Conservation (phyloP, 1,284 basidiomycete genomes). For the Malassezia obtusa region DNA sequence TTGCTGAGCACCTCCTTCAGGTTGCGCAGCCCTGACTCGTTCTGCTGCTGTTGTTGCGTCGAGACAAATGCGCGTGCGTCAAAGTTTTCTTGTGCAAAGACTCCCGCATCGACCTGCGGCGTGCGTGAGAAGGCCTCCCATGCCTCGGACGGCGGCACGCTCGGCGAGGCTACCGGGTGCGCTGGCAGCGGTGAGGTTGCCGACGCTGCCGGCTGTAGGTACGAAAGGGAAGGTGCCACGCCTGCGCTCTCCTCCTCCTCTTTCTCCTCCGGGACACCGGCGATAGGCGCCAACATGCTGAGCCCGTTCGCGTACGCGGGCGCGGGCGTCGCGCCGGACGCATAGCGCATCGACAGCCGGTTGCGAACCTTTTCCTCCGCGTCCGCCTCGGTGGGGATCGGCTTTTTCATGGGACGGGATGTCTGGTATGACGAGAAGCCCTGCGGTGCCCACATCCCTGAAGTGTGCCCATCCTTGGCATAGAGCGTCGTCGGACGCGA, state of each 20-base stretch:
- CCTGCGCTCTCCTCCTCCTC: conserved; percentile 3
- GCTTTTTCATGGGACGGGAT: conserved; percentile 12
- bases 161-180: neutral
- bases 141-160: neutral
- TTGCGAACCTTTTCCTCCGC: conserved; percentile 42
- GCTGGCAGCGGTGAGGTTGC: neutral
- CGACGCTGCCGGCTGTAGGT: neutral
- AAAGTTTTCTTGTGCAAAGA: conserved; percentile 24
- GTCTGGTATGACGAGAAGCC: neutral
- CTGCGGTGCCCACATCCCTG: neutral
- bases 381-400: conserved; percentile 21
- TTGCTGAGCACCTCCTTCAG: conserved; percentile 23
- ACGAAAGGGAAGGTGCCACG: neutral
- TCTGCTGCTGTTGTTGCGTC: conserved; percentile 30
- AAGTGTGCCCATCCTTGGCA: conserved; percentile 17
- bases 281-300: conserved; percentile 6
- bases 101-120: conserved; percentile 20
- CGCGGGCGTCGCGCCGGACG: conserved; percentile 23
- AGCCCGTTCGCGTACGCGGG: conserved; percentile 10
- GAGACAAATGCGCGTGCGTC: conserved; percentile 35
- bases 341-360: conserved; percentile 45
- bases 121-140: conserved; percentile 3
- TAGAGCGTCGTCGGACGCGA: conserved; percentile 46
- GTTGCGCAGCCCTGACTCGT: conserved; percentile 27
- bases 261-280: conserved; percentile 11